Evolutionary conservation across 2,329 filamentous ascomycete genomes (phyloP), one percentile per base, ranked within the genome.

Genomic region (Trematosphaeria pertusa): DNA sequence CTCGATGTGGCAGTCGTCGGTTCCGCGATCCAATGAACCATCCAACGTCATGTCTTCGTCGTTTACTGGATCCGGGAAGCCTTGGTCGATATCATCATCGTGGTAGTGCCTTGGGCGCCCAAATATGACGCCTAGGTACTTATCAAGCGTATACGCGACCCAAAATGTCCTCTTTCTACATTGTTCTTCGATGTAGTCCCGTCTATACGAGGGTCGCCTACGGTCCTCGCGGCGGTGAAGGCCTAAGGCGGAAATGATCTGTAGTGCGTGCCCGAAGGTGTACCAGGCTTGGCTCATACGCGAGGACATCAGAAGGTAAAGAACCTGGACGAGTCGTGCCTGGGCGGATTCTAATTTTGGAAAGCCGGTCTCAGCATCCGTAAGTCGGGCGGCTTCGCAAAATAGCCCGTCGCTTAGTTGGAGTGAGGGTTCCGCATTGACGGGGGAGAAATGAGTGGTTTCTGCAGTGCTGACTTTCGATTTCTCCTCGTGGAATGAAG

Each of bases 71-170:
- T 76, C 75, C 0, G 84, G 84, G n/a, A 83, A 73, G 2, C 79
- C 77, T 46, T 86, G 82, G 35, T 86, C 82, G 31, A 85, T 82
- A 37, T 86, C 81, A 19, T 85, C 81, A 32, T 86, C 83, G 40
- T 84, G 82, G 12, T 84, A 80, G 24, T 83, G 73, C 14, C 81
- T 65, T 1, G 83, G 83, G 1, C 83, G 73, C 0, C 83, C 83
- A 40, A 85, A 80, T 10, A 85, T 78, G 5, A 84, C 79, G 12
- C 81, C 80, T 1, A 87, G 65, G 45, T 86, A 85, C 30, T 81
- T 83, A 59, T 87, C 83, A 2, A 86, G 65, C 0, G 78, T 81
- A 54, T 86, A 86, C 0, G 81, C 78, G 2, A 78, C 79, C 84
- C 84, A 86, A 32, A 87, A 86, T 0, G 83, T 80, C 8, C 83